Conservation (phyloP, 306 rosid genomes). For the Vigna mungo region DNA sequence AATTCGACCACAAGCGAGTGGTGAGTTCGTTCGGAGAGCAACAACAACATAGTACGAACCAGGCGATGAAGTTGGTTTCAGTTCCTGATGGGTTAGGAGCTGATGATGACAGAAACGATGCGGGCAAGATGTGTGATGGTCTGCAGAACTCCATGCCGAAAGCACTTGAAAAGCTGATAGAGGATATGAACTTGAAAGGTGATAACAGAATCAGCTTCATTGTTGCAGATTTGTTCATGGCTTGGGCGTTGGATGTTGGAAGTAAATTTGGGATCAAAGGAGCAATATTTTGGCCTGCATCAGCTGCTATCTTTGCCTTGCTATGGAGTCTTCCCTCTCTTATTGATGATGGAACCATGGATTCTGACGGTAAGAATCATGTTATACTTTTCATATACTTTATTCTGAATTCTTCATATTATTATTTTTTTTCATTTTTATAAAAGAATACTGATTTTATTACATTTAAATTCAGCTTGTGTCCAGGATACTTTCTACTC, state of each 20-base stretch:
- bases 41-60: background rate
- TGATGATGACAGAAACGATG: constrained; percentile 45
- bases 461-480: too few species aligned
- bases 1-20: constrained; percentile 38
- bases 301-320: background rate
- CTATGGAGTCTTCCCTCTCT: constrained; percentile 35
- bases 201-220: constrained; percentile 2
- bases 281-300: constrained; percentile 30
- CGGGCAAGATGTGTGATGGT: background rate
- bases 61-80: constrained; percentile 27
- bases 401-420: too few species aligned
- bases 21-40: constrained; percentile 25
- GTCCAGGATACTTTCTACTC: too few species aligned
- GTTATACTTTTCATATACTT: too few species aligned
- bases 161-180: constrained; percentile 56
- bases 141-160: constrained; percentile 44
- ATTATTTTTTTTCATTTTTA: too few species aligned
- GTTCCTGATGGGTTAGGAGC: constrained; percentile 51
- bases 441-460: too few species aligned
- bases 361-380: background rate
- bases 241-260: constrained; percentile 35
- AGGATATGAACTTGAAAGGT: constrained; percentile 16
- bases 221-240: constrained; percentile 33
- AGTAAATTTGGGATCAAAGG: constrained; percentile 35
- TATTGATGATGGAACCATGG: constrained; percentile 43